Base-by-base conservation (phyloP, 306 rosid species). In the Quercus engelmannii region DNA sequence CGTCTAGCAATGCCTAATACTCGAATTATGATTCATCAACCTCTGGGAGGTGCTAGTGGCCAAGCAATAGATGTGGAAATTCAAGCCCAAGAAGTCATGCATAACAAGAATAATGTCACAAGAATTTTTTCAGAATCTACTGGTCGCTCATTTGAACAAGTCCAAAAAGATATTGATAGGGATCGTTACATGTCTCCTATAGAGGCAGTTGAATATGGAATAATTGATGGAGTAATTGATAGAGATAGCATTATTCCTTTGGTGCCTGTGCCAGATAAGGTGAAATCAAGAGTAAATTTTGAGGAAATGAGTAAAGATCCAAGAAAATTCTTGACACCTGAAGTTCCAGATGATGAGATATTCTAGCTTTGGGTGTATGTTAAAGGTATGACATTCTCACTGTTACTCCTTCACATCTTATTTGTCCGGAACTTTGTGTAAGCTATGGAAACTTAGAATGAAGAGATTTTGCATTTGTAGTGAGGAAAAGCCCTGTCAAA, bases 41-140 rank as follows among this genome's bases (percentile, higher is more conserved):
- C 99, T 70, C 86, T 87, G 5, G 99, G 99, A 89, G 97, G 99
- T 76, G 93, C 98, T n/a, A 91, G 97, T 56, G 99, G 99, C n/a
- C 92, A 91, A 86, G 99, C 93, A 6, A 74, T 91, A 78, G 99
- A 95, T 79, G 98, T 95, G 67, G 99, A 92, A 77, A 91, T 95
- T 79, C 98, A 93, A 85, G 99, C 99, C 31, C 83, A 83, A 31
- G 99, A 95, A 90, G 89, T 93, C 73, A 86, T 93, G 97, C 89
- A 88, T 73, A 89, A 82, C 81, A 93, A 93, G 86, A 85, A 89
- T 49, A 93, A 89, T 20, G 83, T 95, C 52, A 83, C 88, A 4
- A 80, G 94, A 80, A 95, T 95, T 5, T 76, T 95, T 79, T 88
- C 99, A 12, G 41, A 79, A 62, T 89, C 82, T 86, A 92, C 96